Percentiles rank a stretch among this genome's conserved stretches.
phyloP scores from a whole-genome alignment of 1,139 yeast species.

The Zygosaccharomyces sapae region DNA sequence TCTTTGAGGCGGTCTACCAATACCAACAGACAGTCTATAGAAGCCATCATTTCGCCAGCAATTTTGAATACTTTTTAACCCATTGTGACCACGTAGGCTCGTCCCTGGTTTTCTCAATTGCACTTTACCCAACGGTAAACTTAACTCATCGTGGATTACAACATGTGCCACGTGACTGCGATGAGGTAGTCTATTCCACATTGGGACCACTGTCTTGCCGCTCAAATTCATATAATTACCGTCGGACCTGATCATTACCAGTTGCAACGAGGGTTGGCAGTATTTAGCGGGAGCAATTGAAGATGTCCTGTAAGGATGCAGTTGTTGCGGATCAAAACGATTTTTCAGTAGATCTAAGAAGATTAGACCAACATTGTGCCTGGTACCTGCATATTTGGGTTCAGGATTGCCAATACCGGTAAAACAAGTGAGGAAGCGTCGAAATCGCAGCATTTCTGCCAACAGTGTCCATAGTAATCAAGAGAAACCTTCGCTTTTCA shows the following conservation, averaged over 20 bases:
- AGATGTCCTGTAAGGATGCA: conserved; percentile 12
- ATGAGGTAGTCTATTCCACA: conserved; percentile 42
- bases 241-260: conserved; percentile 47
- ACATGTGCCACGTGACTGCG: conserved; percentile 43
- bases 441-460: conserved; percentile 7
- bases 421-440: conserved; percentile 30
- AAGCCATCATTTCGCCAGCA: conserved; percentile 38
- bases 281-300: conserved; percentile 20
- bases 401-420: conserved; percentile 82
- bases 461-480: no score
- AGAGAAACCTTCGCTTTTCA: not conserved
- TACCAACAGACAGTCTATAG: conserved; percentile 60
- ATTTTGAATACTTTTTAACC: conserved; percentile 54
- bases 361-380: conserved; percentile 67
- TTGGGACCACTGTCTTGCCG: conserved; percentile 50
- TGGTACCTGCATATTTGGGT: conserved; percentile 51
- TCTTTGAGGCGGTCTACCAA: conserved; percentile 56
- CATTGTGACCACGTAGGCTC: conserved; percentile 77
- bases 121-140: conserved; percentile 57
- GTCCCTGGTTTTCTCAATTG: conserved; percentile 55
- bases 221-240: conserved; percentile 62
- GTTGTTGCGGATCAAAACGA: conserved; percentile 20
- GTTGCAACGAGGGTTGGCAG: conserved; percentile 18
- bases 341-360: conserved; percentile 25
- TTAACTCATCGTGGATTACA: conserved; percentile 73